Conservation (phyloP, 495 filamentous ascomycete genomes). For the Alectoria sarmentosa region DNA sequence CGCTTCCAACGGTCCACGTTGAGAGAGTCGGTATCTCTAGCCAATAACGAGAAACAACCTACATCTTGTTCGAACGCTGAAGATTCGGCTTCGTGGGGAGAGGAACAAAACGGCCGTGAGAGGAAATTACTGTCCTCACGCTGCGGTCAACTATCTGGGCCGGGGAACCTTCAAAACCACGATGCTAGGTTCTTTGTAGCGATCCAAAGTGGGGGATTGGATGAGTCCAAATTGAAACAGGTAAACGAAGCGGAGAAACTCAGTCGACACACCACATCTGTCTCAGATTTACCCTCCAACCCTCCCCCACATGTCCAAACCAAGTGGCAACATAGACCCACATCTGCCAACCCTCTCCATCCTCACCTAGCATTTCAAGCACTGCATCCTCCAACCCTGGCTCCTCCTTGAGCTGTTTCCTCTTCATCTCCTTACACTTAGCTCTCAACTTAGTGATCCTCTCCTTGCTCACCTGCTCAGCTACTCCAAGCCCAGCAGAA, state of each 20-base stretch:
- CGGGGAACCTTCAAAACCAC: no score
- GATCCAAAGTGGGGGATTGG: not conserved
- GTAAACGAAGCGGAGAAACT: not conserved
- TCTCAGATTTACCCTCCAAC: not conserved
- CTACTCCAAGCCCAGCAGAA: not conserved
- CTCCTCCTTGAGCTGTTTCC: not conserved
- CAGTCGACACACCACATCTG: slow-evolving; percentile 11
- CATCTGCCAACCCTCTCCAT: not conserved
- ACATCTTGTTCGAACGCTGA: no score
- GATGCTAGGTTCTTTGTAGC: no score
- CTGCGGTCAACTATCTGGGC: no score
- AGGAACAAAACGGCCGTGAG: no score
- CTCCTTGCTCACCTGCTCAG: not conserved
- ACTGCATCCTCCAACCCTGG: not conserved
- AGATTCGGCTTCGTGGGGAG: no score
- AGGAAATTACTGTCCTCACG: no score
- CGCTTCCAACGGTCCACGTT: no score
- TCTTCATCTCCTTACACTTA: slow-evolving; percentile 3
- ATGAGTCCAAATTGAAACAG: not conserved
- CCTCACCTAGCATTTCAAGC: not conserved
- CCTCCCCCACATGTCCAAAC: not conserved
- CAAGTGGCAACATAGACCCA: slow-evolving; percentile 4
- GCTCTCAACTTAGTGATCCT: not conserved
- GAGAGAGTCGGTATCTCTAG: no score
- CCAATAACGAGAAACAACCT: no score